These are phyloP conservation scores for Colletotrichum salicis DNA, from an alignment of 2,329 filamentous ascomycete species.

Conservation along the genomic window DNA sequence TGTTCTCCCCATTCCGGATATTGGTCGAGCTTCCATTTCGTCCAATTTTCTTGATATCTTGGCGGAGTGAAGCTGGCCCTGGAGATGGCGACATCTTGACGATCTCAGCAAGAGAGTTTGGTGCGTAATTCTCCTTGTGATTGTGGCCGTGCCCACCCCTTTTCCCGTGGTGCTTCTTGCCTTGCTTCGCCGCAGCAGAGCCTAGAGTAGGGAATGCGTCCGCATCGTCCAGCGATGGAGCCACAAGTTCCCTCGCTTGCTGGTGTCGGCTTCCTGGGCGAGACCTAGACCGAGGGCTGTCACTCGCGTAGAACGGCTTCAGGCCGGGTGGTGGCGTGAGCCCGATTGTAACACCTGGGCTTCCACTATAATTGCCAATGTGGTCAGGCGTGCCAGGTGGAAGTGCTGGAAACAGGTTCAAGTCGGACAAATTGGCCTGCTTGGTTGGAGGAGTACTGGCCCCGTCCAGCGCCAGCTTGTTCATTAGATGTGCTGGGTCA, in stretches of 20 bases:
- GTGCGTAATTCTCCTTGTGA: slow-evolving; percentile 73
- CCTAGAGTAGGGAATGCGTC: slow-evolving; percentile 94
- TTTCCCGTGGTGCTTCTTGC: slow-evolving; percentile 94
- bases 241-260: slow-evolving; percentile 68
- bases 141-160: slow-evolving; percentile 81
- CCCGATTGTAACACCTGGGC: slow-evolving; percentile 63
- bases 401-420: slow-evolving; percentile 85
- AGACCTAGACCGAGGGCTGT: slow-evolving; percentile 78
- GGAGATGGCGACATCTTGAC: slow-evolving; percentile 95
- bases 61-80: slow-evolving; percentile 68
- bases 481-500: slow-evolving; percentile 88
- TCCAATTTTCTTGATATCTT: slow-evolving; percentile 67
- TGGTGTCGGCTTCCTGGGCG: slow-evolving; percentile 87
- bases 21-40: slow-evolving; percentile 74
- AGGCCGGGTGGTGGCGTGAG: slow-evolving; percentile 77
- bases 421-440: slow-evolving; percentile 79
- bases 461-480: slow-evolving; percentile 80
- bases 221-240: slow-evolving; percentile 88
- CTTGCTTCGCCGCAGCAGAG: slow-evolving; percentile 77
- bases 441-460: slow-evolving; percentile 72
- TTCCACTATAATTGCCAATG: slow-evolving; percentile 62
- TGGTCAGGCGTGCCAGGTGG: slow-evolving; percentile 69
- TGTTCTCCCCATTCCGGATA: slow-evolving; percentile 78
- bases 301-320: slow-evolving; percentile 68
- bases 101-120: slow-evolving; percentile 89